A percentile compares a stretch with the other conserved stretches of the same genome.
Conservation (phyloP, 2,329 filamentous ascomycete genomes). For the Pseudohalonectria lignicola region DNA sequence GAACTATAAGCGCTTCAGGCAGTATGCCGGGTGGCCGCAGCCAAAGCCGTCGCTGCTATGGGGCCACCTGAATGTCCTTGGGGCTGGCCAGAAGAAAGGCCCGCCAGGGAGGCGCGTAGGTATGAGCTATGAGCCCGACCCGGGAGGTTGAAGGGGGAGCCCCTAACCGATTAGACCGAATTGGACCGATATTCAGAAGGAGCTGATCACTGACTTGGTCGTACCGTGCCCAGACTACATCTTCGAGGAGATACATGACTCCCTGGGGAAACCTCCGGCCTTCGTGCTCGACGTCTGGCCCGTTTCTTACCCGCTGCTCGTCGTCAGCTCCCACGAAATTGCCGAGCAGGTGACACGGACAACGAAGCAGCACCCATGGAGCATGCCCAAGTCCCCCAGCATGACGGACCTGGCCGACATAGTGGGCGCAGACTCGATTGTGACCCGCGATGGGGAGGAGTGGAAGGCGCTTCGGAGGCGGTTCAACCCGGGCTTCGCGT, state of each 20-base stretch:
- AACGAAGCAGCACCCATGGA: conserved; percentile 18
- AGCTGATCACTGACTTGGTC: no score
- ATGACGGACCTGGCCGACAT: conserved; percentile 13
- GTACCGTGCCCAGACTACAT: conserved; percentile 10
- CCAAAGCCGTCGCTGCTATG: conserved; percentile 11
- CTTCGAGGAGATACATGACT: conserved; percentile 15
- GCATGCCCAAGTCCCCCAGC: conserved; percentile 19
- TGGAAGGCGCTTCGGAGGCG: conserved; percentile 22
- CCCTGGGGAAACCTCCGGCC: conserved; percentile 19
- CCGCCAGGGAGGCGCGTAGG: neutral
- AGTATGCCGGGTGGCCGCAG: conserved; percentile 12
- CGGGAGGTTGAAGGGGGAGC: no score
- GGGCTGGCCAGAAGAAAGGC: conserved; percentile 6
- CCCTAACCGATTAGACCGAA: no score
- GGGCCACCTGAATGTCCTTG: conserved; percentile 11
- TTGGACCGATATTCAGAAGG: no score
- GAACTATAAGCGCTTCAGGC: conserved; percentile 10
- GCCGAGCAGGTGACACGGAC: conserved; percentile 25
- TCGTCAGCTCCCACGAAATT: conserved; percentile 20
- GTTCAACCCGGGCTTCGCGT: conserved; percentile 26
- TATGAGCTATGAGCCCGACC: neutral
- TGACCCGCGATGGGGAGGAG: conserved; percentile 13
- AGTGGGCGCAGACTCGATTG: conserved; percentile 12
- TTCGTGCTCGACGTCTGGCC: conserved; percentile 24
- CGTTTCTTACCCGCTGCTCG: conserved; percentile 16